Percentiles rank a stretch among this genome's conserved stretches.
Evolutionary conservation across 1,284 basidiomycete species (phyloP).

Genomic region (Pseudozyma hubeiensis): DNA sequence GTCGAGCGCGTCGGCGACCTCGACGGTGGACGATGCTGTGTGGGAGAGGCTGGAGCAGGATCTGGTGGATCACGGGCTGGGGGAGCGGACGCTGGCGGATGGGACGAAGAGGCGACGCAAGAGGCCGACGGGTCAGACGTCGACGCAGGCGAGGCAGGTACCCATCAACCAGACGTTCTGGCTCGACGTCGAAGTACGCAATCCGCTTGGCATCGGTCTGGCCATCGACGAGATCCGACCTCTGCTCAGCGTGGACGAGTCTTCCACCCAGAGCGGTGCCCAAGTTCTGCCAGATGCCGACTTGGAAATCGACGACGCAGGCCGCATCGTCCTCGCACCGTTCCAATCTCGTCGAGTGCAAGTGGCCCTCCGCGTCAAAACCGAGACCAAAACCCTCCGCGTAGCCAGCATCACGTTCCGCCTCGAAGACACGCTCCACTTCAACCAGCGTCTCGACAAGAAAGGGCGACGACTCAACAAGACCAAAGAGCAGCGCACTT

Average conservation of each 20-base stretch:
- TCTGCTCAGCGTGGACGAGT: constrained; percentile 4
- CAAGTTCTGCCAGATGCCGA: constrained; percentile 6
- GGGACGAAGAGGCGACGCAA: constrained; percentile 19
- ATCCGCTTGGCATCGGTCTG: constrained; percentile 69
- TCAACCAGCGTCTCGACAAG: constrained; percentile 68
- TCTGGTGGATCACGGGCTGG: constrained; percentile 26
- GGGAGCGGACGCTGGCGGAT: constrained; percentile 12
- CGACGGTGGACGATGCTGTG: constrained; percentile 14
- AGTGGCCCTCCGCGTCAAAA: constrained; percentile 14
- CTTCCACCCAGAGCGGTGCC: background rate
- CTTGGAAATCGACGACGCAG: constrained; percentile 54
- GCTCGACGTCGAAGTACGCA: constrained; percentile 69
- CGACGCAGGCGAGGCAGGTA: constrained; percentile 21
- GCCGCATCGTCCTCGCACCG: constrained; percentile 33
- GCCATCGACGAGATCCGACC: constrained; percentile 18
- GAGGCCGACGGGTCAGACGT: constrained; percentile 18
- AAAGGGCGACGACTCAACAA: constrained; percentile 70
- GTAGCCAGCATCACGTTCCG: constrained; percentile 68
- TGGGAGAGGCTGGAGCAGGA: constrained; percentile 37
- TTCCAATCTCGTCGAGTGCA: constrained; percentile 13
- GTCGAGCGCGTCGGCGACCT: constrained; percentile 23
- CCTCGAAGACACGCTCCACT: constrained; percentile 70
- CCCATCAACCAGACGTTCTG: constrained; percentile 66
- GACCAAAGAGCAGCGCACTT: constrained; percentile 69
- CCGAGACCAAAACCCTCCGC: constrained; percentile 40